Percentiles rank a stretch among this genome's conserved stretches.
Evolutionary conservation across 1,139 yeast species (phyloP).

Genomic region (Pichia sp.): DNA sequence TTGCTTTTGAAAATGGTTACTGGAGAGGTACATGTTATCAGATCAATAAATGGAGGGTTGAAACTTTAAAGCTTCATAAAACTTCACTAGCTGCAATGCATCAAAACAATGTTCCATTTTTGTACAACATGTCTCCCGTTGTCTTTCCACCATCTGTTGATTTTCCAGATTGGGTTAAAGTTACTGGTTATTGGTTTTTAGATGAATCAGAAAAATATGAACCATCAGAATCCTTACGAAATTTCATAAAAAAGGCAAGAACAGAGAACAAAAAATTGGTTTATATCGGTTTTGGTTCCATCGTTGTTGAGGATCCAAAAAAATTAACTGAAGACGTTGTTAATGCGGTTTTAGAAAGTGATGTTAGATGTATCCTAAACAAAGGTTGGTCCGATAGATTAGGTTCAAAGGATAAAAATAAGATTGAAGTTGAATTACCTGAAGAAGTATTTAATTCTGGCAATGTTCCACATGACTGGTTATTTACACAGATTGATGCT

Average conservation of each 20-base stretch:
- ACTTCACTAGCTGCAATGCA: constrained; percentile 68
- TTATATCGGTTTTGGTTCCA: constrained; percentile 93
- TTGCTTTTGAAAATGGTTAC: constrained; percentile 83
- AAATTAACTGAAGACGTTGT: constrained; percentile 73
- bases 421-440: constrained; percentile 49
- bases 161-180: constrained; percentile 89
- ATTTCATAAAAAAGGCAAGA: constrained; percentile 61
- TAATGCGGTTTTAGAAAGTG: constrained; percentile 72
- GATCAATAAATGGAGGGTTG: constrained; percentile 80
- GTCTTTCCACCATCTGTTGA: constrained; percentile 91
- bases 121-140: constrained; percentile 82
- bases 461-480: constrained; percentile 88
- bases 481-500: constrained; percentile 81
- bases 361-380: constrained; percentile 77
- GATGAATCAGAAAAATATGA: constrained; percentile 42
- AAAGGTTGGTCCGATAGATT: constrained; percentile 94
- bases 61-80: constrained; percentile 54
- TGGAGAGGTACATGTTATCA: constrained; percentile 94
- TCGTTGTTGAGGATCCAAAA: constrained; percentile 78
- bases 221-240: constrained; percentile 56
- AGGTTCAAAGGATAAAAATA: constrained; percentile 29
- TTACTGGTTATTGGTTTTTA: constrained; percentile 93
- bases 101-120: constrained; percentile 76
- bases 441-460: constrained; percentile 63
- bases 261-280: constrained; percentile 62